Evolutionary conservation across 2,329 filamentous ascomycete species (phyloP), one percentile per base, ranked within the genome.

Genomic region (Calonectria pauciramosa): DNA sequence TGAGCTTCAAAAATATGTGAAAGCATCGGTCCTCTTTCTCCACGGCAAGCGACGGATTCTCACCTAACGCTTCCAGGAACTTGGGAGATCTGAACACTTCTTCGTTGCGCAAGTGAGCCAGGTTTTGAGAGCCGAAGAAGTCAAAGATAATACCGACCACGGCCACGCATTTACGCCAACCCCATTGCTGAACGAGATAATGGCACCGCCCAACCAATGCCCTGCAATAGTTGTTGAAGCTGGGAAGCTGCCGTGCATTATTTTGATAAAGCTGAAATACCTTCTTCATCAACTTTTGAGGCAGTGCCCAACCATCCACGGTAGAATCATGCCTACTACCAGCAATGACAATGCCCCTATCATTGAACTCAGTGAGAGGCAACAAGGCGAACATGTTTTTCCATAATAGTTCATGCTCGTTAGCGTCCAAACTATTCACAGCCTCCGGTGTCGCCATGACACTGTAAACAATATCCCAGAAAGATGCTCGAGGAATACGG

Each of bases 211-310:
- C 87, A 38, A 93, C 84, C 6, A 93, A 81, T 8, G 90, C 89
- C 23, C 90, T 88, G 74, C 90, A 92, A 78, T 94, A 94, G 73
- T 90, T 90, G 76, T 93, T 94, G 86, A 94, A 93, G 79, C 90
- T 90, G 2, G 91, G 86, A 1, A 88, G 83, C 78, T 94, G 92
- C 28, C 87, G 87, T 3, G 83, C 80, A 70, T 92, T 90, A n/a
- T 84, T 83, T 74, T 87, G 86, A 79, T 94, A 94, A 2, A 93
- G 80, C 26, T 89, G 83, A 70, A 93, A 92, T 16, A 93, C 87
- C 9, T 87, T 87, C 76, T 87, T 90, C 63, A 93, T 75, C 36
- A 93, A 80, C 70, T 86, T 88, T 75, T 93, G 91, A 0, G 91
- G 89, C 18, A 94, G 81, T 5, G 79, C 76, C 93, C 93, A 94